Evolutionary conservation across 2,329 filamentous ascomycete genomes (phyloP).

Genomic region (Byssochlamys sp.): DNA sequence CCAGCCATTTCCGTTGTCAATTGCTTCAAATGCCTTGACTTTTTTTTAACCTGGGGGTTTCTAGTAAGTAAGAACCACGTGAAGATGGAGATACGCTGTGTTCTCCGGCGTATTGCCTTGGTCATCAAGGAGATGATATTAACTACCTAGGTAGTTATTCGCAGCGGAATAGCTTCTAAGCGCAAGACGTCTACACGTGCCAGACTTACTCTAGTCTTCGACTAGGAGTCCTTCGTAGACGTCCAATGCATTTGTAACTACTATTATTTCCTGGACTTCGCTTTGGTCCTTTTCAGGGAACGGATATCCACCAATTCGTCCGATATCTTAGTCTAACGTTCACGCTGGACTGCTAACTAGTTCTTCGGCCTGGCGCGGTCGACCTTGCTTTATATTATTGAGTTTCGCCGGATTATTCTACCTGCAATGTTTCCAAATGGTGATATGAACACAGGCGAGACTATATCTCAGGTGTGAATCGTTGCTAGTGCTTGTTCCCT

Average conservation of each 20-base stretch:
- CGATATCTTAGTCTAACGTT: background rate
- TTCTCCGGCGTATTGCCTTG: too few species aligned
- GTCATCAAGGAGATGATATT: too few species aligned
- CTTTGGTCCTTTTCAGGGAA: background rate
- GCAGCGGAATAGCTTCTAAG: too few species aligned
- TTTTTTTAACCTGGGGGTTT: background rate
- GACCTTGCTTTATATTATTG: background rate
- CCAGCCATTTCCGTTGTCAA: background rate
- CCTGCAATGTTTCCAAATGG: background rate
- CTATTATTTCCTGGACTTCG: background rate
- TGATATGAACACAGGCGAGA: background rate
- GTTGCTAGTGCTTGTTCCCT: background rate
- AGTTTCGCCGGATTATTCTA: background rate
- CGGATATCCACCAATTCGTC: background rate
- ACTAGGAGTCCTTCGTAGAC: background rate
- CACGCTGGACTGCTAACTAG: background rate
- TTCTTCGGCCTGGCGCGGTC: background rate
- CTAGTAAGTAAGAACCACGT: too few species aligned
- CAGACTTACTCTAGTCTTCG: too few species aligned
- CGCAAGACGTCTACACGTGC: too few species aligned
- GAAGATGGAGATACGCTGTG: too few species aligned
- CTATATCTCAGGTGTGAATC: background rate
- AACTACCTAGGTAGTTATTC: too few species aligned
- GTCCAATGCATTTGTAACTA: background rate
- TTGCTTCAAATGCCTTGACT: background rate